A percentile compares a stretch with the other conserved stretches of the same genome.
Evolutionary conservation across 768 basidiomycete genomes (phyloP).

Genomic region (Phaeotremella skinneri): DNA sequence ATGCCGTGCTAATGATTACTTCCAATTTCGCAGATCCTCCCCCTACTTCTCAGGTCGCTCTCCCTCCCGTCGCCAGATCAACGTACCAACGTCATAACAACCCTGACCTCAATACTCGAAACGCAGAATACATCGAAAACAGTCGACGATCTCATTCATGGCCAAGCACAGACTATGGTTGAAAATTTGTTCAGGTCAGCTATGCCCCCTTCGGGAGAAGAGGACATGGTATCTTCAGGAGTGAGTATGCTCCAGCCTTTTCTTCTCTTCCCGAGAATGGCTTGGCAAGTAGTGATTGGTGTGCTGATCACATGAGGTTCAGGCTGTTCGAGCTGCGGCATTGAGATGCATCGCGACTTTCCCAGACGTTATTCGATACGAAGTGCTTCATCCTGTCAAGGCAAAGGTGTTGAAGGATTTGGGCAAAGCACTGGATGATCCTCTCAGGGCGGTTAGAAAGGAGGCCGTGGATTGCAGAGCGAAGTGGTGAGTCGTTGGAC

Average conservation of each 20-base stretch:
- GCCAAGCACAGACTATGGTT: slow-evolving; percentile 71
- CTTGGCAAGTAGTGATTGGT: slow-evolving; percentile 1
- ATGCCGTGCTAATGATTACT: neutral
- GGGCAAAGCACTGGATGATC: slow-evolving; percentile 77
- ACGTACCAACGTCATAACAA: slow-evolving; percentile 75
- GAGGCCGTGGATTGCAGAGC: slow-evolving; percentile 80
- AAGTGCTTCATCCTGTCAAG: slow-evolving; percentile 78
- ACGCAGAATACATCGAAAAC: slow-evolving; percentile 53
- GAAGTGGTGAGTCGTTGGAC: slow-evolving; percentile 49
- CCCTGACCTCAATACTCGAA: slow-evolving; percentile 68
- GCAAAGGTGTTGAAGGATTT: slow-evolving; percentile 69
- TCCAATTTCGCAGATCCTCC: slow-evolving; percentile 65
- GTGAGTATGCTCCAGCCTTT: slow-evolving; percentile 17
- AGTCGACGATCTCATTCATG: slow-evolving; percentile 56
- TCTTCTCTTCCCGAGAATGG: slow-evolving; percentile 4
- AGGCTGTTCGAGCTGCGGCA: slow-evolving; percentile 76
- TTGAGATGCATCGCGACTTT: slow-evolving; percentile 70
- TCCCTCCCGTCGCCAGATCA: slow-evolving; percentile 71
- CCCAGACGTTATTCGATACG: slow-evolving; percentile 75
- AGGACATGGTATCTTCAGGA: slow-evolving; percentile 22
- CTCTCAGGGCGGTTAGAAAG: slow-evolving; percentile 74
- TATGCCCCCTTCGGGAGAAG: slow-evolving; percentile 1
- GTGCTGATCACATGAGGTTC: slow-evolving; percentile 14
- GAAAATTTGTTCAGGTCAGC: slow-evolving; percentile 67
- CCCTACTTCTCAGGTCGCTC: slow-evolving; percentile 79